Percentiles rank a stretch among this genome's conserved stretches.
These are phyloP conservation scores for Candida palmyrensis DNA, from an alignment of 805 yeast genomes.

Conservation along the genomic window DNA sequence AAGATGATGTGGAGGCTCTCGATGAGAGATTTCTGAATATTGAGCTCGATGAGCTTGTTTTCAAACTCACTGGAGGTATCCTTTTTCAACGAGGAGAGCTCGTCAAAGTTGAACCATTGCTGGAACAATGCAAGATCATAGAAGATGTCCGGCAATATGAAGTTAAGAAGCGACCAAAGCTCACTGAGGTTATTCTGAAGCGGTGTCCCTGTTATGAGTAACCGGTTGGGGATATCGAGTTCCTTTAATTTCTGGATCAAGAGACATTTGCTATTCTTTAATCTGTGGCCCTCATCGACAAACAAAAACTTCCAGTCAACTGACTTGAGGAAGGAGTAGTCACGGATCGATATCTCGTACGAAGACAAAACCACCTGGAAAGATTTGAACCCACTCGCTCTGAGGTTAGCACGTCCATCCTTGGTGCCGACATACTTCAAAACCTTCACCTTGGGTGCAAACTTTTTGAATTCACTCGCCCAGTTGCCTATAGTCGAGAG, in stretches of 20 bases:
- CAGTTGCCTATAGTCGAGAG: conserved; percentile 84
- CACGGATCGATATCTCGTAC: conserved; percentile 75
- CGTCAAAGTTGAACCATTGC: conserved; percentile 88
- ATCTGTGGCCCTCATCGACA: conserved; percentile 94
- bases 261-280: conserved; percentile 78
- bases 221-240: conserved; percentile 62
- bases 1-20: conserved; percentile 80
- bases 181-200: conserved; percentile 87
- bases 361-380: conserved; percentile 61
- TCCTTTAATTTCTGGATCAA: conserved; percentile 68
- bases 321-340: conserved; percentile 48
- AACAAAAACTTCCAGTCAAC: conserved; percentile 76
- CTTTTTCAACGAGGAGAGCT: conserved; percentile 35
- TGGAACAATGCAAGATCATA: conserved; percentile 86
- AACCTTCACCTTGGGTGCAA: conserved; percentile 67
- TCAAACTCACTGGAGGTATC: conserved; percentile 24
- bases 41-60: conserved; percentile 53
- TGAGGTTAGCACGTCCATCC: conserved; percentile 44
- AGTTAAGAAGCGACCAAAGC: conserved; percentile 87
- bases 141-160: conserved; percentile 88
- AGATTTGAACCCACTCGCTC: conserved; percentile 20
- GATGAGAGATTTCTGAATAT: conserved; percentile 47
- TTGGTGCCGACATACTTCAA: conserved; percentile 64
- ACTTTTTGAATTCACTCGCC: conserved; percentile 64
- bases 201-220: conserved; percentile 93